Conservation (phyloP, 106 monocot genomes). For the Dioscorea alata region DNA sequence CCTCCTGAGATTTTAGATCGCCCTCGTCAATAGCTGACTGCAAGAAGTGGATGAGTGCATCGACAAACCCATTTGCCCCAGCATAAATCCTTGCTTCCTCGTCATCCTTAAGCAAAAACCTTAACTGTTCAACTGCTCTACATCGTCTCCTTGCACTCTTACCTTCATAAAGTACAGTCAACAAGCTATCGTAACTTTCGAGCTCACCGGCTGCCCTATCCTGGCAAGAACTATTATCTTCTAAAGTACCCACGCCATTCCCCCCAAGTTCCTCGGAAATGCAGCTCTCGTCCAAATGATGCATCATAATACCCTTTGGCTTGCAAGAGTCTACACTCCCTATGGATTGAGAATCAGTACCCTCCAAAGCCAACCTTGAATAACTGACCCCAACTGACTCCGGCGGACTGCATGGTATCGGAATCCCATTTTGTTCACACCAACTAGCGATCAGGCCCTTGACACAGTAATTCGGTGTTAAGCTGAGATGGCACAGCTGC, state of each 20-base stretch:
- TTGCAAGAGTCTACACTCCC: slow-evolving; percentile 31
- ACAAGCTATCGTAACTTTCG: slow-evolving; percentile 35
- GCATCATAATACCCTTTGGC: slow-evolving; percentile 15
- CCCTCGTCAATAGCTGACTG: slow-evolving; percentile 34
- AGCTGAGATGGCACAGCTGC: slow-evolving; percentile 50
- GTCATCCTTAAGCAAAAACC: slow-evolving; percentile 71
- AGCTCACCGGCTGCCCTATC: slow-evolving; percentile 26
- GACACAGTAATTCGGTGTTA: slow-evolving; percentile 86
- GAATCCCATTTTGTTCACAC: slow-evolving; percentile 80
- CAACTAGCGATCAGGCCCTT: slow-evolving; percentile 85
- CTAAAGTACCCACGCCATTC: background rate
- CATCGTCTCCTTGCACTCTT: slow-evolving; percentile 20
- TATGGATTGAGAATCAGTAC: slow-evolving; percentile 29
- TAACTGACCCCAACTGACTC: slow-evolving; percentile 44
- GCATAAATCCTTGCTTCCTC: slow-evolving; percentile 65
- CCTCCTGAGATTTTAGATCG: slow-evolving; percentile 58
- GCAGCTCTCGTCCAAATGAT: slow-evolving; percentile 29
- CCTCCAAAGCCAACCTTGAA: slow-evolving; percentile 29
- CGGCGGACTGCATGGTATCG: slow-evolving; percentile 52
- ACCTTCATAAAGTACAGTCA: slow-evolving; percentile 30
- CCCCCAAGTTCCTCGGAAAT: slow-evolving; percentile 1
- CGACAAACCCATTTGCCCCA: slow-evolving; percentile 65
- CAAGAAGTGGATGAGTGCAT: slow-evolving; percentile 58
- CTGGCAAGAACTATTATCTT: slow-evolving; percentile 10
- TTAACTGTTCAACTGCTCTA: slow-evolving; percentile 58